Evolutionary conservation across 257 asterid genomes (phyloP).

Genomic region (Nicotiana obtusifolia): DNA sequence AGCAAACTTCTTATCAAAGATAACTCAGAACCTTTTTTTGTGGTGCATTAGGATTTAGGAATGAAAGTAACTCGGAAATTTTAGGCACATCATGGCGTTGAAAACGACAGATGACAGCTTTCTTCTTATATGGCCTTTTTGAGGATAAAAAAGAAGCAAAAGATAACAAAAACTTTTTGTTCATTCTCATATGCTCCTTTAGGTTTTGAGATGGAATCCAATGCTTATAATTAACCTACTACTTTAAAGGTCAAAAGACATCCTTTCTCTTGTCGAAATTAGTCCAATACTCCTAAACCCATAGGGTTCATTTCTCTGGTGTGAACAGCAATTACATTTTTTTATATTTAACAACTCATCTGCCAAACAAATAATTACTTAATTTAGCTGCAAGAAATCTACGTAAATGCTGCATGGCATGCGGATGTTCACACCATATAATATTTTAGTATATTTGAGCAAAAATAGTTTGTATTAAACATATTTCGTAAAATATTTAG

Average conservation of each 20-base stretch:
- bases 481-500: fast-evolving
- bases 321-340: background rate
- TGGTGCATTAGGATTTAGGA: background rate
- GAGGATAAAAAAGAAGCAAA: background rate
- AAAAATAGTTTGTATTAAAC: too few relatives aligned
- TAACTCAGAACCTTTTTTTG: background rate
- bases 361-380: background rate
- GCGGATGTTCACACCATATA: background rate
- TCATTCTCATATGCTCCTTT: conserved; percentile 6
- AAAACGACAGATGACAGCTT: background rate
- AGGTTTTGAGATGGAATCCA: conserved; percentile 18
- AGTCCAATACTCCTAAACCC: too few relatives aligned
- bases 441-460: background rate
- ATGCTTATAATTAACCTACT: conserved; percentile 10
- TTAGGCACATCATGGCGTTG: background rate
- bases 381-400: too few relatives aligned
- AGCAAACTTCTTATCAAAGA: background rate
- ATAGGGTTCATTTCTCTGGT: background rate
- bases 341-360: background rate
- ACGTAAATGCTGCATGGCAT: too few relatives aligned
- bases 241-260: background rate
- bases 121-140: background rate
- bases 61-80: background rate
- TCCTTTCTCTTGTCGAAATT: background rate
- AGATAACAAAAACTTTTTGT: background rate